Evolutionary conservation across 148 eudicot genomes (phyloP).

Genomic region (Chenopodium quinoa): DNA sequence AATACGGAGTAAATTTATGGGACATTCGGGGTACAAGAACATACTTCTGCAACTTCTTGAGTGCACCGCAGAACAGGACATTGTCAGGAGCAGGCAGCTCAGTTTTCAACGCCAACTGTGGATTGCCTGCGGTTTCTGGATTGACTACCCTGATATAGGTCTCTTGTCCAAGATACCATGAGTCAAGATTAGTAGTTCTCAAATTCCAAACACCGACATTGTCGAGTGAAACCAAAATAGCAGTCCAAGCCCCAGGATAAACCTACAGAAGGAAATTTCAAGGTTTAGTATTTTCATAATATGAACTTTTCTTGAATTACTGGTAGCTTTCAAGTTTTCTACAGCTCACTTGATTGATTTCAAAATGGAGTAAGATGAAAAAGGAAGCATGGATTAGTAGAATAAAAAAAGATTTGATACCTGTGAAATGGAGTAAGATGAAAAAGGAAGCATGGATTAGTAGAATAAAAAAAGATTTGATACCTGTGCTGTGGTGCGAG

Average conservation of each 20-base stretch:
- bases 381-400: background rate
- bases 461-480: background rate
- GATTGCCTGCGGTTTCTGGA: conserved; percentile 65
- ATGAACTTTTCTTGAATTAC: background rate
- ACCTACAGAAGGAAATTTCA: conserved; percentile 43
- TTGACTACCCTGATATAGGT: conserved; percentile 80
- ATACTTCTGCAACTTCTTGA: conserved; percentile 69
- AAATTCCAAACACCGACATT: conserved; percentile 95
- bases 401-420: conserved; percentile 33
- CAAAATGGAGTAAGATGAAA: background rate
- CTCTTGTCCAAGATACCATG: conserved; percentile 98
- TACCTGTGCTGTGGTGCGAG: conserved; percentile 91
- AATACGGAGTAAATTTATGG: background rate
- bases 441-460: background rate
- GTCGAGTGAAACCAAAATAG: conserved; percentile 83
- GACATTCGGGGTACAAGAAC: background rate
- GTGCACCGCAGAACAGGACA: conserved; percentile 84
- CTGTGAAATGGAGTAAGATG: conserved; percentile 38
- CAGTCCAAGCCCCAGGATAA: conserved; percentile 98
- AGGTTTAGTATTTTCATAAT: background rate
- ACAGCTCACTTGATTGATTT: background rate
- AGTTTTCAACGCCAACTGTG: conserved; percentile 58
- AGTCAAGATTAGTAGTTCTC: conserved; percentile 86
- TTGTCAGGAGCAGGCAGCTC: conserved; percentile 78
- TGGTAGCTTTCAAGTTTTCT: background rate